Evolutionary conservation across 1,284 basidiomycete species (phyloP).

Genomic region (Ganoderma lingzhi): DNA sequence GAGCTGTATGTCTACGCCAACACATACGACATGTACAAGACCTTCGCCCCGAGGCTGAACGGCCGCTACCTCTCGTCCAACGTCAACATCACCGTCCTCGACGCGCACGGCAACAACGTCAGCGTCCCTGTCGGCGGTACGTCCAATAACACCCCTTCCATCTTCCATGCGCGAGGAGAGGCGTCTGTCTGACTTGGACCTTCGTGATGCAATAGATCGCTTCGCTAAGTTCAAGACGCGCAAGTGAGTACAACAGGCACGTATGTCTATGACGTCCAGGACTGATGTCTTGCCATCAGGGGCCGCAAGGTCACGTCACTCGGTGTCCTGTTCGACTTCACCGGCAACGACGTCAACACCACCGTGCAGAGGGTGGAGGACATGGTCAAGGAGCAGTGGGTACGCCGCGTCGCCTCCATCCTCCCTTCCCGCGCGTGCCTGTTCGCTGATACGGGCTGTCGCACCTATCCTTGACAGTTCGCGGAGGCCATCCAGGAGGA

Average conservation of each 20-base stretch:
- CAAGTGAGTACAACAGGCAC: conserved; percentile 1
- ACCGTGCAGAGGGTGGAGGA: conserved; percentile 77
- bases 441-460: not conserved
- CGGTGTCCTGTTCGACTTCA: conserved; percentile 84
- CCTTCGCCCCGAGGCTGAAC: conserved; percentile 76
- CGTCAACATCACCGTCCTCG: conserved; percentile 80
- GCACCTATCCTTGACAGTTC: conserved; percentile 56
- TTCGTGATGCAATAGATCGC: conserved; percentile 50
- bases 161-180: not conserved
- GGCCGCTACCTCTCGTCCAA: conserved; percentile 87
- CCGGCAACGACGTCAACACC: conserved; percentile 68
- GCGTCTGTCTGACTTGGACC: not conserved
- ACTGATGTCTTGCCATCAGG: conserved; percentile 42
- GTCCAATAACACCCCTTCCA: conserved; percentile 25
- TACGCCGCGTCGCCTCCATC: conserved; percentile 37
- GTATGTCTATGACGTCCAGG: not conserved
- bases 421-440: not conserved
- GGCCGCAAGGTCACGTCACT: conserved; percentile 81
- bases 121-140: conserved; percentile 72
- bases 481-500: conserved; percentile 78
- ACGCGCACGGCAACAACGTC: conserved; percentile 55
- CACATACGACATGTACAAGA: conserved; percentile 81
- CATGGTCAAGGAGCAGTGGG: conserved; percentile 83
- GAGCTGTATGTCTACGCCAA: conserved; percentile 86
- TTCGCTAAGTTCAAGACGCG: conserved; percentile 80